These are phyloP conservation scores for Parietaria judaica DNA, from an alignment of 306 rosid species.

Conservation along the genomic window DNA sequence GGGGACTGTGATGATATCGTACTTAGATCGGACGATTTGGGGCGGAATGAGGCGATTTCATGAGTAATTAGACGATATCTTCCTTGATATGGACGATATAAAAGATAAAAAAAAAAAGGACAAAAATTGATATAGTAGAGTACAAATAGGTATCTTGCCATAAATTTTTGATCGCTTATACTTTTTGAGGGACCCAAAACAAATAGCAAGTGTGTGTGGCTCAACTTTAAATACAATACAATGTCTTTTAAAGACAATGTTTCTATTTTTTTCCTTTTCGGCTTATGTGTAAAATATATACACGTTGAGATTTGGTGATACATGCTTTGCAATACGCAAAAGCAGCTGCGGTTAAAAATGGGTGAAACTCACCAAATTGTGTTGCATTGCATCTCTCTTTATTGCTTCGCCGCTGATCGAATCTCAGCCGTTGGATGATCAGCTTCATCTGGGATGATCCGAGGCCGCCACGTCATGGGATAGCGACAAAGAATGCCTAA, in stretches of 20 bases:
- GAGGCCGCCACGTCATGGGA: background rate
- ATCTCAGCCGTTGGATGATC: conserved; percentile 3
- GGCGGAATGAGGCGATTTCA: too few relatives aligned
- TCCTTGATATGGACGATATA: too few relatives aligned
- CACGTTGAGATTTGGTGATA: background rate
- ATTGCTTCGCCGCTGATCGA: background rate
- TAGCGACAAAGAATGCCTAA: conserved; percentile 10
- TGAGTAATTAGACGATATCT: too few relatives aligned
- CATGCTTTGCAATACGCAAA: background rate
- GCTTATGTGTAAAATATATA: background rate
- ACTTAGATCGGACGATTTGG: too few relatives aligned
- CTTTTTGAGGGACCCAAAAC: background rate
- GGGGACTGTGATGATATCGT: too few relatives aligned
- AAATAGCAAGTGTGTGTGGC: background rate
- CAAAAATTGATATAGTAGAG: too few relatives aligned
- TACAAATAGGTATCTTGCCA: too few relatives aligned
- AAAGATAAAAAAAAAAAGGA: too few relatives aligned
- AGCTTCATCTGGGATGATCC: background rate
- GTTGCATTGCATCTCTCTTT: background rate
- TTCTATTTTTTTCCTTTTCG: too few relatives aligned
- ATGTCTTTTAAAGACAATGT: too few relatives aligned
- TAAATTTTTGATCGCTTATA: too few relatives aligned
- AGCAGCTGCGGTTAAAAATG: background rate
- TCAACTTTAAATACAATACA: too few relatives aligned
- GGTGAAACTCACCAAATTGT: background rate